phyloP scores from a whole-genome alignment of 768 basidiomycete genomes.

The Gelatoporia subvermispora region DNA sequence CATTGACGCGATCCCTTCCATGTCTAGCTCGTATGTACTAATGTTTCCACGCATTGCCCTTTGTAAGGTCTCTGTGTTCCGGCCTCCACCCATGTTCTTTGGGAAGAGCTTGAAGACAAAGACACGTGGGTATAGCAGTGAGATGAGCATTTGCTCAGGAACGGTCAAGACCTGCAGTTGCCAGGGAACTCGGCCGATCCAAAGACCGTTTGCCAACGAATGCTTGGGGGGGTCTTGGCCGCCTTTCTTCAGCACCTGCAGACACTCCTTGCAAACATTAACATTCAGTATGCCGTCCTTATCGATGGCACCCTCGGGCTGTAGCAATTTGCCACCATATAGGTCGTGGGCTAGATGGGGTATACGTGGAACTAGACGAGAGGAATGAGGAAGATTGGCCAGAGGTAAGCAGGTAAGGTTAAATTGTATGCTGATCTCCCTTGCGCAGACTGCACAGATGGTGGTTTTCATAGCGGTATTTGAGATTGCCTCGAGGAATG shows the following conservation, averaged over 20 bases:
- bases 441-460: neutral
- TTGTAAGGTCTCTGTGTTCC: neutral
- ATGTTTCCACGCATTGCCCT: constrained; percentile 34
- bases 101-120: constrained; percentile 35
- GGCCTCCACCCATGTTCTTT: constrained; percentile 3
- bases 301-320: neutral
- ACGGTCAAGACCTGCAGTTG: constrained; percentile 27
- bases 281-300: neutral
- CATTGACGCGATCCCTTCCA: constrained; percentile 4
- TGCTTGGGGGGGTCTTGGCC: neutral
- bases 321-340: neutral
- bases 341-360: neutral
- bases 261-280: neutral
- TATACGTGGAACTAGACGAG: neutral
- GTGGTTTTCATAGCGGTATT: neutral
- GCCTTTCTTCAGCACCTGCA: neutral
- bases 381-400: neutral
- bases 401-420: neutral
- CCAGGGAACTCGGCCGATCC: constrained; percentile 33
- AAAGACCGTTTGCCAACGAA: constrained; percentile 31
- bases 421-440: neutral
- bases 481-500: neutral
- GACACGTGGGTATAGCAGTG: constrained; percentile 25
- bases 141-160: constrained; percentile 33
- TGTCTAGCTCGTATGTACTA: constrained; percentile 25